Evolutionary conservation across 257 asterid genomes (phyloP).

Genomic region (Paulownia fortunei): DNA sequence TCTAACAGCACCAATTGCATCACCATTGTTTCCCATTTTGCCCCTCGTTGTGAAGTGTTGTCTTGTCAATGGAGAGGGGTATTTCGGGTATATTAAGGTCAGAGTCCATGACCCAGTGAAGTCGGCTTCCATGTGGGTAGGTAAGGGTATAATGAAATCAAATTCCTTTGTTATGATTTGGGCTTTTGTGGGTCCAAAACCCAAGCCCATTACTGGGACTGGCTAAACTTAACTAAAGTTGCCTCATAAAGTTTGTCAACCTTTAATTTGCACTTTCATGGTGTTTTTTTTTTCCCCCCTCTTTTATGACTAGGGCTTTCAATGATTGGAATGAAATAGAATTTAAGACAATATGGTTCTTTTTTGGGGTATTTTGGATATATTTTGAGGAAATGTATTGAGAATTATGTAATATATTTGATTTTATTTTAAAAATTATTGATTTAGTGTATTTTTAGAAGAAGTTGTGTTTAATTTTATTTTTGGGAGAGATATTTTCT

Average conservation of each 20-base stretch:
- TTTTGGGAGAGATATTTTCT: too few species aligned
- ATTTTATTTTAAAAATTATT: too few species aligned
- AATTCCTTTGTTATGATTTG: conserved; percentile 6
- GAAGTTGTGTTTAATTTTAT: too few species aligned
- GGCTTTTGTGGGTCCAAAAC: conserved; percentile 44
- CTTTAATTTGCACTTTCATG: neutral
- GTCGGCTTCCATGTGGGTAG: conserved; percentile 41
- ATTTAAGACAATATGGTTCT: too few species aligned
- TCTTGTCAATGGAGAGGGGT: conserved; percentile 25
- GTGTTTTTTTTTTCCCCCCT: neutral
- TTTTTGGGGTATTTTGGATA: too few species aligned
- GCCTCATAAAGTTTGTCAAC: conserved; percentile 5
- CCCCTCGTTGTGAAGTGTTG: conserved; percentile 20
- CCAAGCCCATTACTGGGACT: conserved; percentile 30
- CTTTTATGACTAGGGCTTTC: too few species aligned
- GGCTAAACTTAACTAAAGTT: conserved; percentile 5
- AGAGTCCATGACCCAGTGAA: conserved; percentile 3
- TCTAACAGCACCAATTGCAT: conserved; percentile 27
- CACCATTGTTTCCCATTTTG: neutral
- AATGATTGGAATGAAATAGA: too few species aligned
- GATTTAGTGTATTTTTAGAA: too few species aligned
- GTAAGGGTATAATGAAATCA: conserved; percentile 31
- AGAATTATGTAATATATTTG: too few species aligned
- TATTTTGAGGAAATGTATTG: too few species aligned
- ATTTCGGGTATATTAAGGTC: conserved; percentile 12